Percentiles rank a stretch among this genome's conserved stretches.
Evolutionary conservation across 2,329 filamentous ascomycete genomes (phyloP).

Genomic region (Ophiostoma montium): DNA sequence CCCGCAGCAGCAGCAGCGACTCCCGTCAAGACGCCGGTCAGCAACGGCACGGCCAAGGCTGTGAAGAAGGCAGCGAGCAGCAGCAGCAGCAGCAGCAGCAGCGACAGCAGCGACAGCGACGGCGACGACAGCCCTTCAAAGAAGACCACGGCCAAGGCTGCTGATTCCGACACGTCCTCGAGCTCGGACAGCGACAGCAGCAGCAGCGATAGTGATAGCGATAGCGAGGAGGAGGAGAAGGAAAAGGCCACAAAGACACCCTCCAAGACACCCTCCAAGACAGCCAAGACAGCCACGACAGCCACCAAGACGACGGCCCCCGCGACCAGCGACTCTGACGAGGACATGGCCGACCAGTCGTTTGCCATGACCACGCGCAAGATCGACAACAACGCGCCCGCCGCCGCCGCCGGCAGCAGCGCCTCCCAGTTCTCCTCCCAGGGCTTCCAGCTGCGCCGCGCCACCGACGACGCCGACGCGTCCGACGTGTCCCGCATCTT

Average conservation of each 20-base stretch:
- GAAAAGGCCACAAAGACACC: neutral
- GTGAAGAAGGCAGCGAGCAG: slow-evolving; percentile 1
- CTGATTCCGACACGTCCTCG: neutral
- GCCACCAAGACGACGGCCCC: neutral
- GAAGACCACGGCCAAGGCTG: neutral
- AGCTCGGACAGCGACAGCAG: slow-evolving; percentile 10
- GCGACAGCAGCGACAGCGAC: neutral
- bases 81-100: neutral
- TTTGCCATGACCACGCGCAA: slow-evolving; percentile 15
- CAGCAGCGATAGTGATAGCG: neutral
- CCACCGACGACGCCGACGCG: slow-evolving; percentile 27
- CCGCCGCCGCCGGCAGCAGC: too few relatives aligned
- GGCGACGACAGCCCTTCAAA: slow-evolving; percentile 5
- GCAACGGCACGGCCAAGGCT: slow-evolving; percentile 3
- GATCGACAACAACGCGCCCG: neutral
- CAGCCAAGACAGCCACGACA: neutral
- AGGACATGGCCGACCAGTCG: slow-evolving; percentile 22
- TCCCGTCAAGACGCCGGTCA: neutral
- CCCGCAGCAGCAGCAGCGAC: neutral
- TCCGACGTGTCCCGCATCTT: slow-evolving; percentile 39
- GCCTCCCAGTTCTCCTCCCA: slow-evolving; percentile 31
- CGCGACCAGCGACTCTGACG: slow-evolving; percentile 1
- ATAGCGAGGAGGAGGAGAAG: slow-evolving; percentile 1
- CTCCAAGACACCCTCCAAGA: neutral
- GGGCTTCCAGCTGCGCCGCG: slow-evolving; percentile 40